Evolutionary conservation across 768 basidiomycete species (phyloP).

Genomic region (Butyriboletus loyo): DNA sequence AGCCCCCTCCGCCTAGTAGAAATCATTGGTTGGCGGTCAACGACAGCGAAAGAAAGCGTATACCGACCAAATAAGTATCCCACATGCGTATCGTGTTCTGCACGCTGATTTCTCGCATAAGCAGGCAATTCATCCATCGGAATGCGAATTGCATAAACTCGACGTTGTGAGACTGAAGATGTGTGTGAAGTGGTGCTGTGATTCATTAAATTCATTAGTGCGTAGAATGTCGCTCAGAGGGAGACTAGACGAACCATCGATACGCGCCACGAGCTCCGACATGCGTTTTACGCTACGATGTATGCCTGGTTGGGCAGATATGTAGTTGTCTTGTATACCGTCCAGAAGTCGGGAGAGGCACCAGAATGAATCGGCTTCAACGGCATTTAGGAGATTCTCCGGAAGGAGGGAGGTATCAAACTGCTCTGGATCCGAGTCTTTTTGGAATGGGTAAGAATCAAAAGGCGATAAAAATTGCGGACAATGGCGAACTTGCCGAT

Average conservation of each 20-base stretch:
- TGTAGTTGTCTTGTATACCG: conserved; percentile 99
- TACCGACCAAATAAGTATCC: conserved; percentile 94
- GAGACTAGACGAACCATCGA: conserved; percentile 63
- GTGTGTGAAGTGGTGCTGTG: conserved; percentile 78
- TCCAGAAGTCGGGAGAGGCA: conserved; percentile 93
- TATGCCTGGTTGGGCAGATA: conserved; percentile 94
- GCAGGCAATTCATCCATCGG: conserved; percentile 98
- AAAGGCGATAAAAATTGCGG: not conserved
- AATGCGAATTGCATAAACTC: conserved; percentile 99
- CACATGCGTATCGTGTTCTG: conserved; percentile 98
- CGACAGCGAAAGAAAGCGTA: not conserved
- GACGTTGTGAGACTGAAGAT: conserved; percentile 87
- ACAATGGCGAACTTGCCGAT: conserved; percentile 57
- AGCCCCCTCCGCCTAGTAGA: conserved; percentile 82
- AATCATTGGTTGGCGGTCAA: not conserved
- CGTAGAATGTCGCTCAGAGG: not conserved
- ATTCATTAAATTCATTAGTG: not conserved
- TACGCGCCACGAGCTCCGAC: conserved; percentile 88
- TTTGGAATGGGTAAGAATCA: conserved; percentile 2
- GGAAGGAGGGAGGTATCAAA: conserved; percentile 82
- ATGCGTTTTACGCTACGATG: conserved; percentile 90
- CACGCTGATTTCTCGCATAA: conserved; percentile 98
- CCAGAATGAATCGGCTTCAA: conserved; percentile 99
- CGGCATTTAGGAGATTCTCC: conserved; percentile 65
- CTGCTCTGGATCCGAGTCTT: conserved; percentile 87